phyloP scores from a whole-genome alignment of 2,329 filamentous ascomycete genomes.

The Epichloe bromicola region DNA sequence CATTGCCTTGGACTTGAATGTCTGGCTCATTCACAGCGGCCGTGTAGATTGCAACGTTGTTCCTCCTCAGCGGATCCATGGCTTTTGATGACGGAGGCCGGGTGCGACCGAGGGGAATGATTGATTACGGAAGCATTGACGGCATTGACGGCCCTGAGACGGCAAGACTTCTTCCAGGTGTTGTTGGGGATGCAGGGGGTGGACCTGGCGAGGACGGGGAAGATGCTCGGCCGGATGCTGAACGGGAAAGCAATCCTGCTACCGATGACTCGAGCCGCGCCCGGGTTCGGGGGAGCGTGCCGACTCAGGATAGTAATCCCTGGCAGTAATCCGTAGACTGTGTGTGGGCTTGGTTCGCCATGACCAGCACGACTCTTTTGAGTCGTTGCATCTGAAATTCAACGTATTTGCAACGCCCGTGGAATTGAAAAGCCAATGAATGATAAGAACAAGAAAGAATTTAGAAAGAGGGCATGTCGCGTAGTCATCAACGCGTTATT shows the following conservation, averaged over 20 bases:
- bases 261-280: not conserved
- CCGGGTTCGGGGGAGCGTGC: not conserved
- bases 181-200: not conserved
- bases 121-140: not conserved
- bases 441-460: no score
- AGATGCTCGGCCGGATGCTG: not conserved
- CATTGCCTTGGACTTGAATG: no score
- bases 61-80: not conserved
- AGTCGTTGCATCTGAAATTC: no score
- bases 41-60: conserved; percentile 1
- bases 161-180: conserved; percentile 1
- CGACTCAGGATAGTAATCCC: not conserved
- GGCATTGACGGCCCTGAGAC: not conserved
- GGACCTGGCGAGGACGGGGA: not conserved
- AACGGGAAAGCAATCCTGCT: not conserved
- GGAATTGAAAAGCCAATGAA: no score
- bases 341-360: not conserved
- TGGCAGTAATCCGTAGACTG: not conserved
- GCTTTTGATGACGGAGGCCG: not conserved
- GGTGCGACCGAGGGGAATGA: not conserved
- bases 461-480: no score
- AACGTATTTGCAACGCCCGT: no score
- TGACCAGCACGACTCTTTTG: no score
- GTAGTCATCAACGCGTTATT: no score
- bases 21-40: not conserved